These are phyloP conservation scores for Paratinospora sagittata DNA, from an alignment of 164 flowering plant species.

Conservation along the genomic window DNA sequence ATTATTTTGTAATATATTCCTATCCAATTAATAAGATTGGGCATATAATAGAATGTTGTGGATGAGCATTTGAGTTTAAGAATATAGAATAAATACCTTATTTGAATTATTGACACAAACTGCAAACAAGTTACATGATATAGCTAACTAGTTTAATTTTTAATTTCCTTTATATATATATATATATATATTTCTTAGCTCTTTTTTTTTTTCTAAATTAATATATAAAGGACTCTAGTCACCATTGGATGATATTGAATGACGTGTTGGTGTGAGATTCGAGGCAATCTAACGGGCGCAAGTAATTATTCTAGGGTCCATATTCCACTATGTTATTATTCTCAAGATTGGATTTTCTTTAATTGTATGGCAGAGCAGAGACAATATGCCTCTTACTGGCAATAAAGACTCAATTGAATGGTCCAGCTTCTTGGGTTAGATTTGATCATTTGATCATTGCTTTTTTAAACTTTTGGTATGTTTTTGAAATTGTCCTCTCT, in stretches of 20 bases:
- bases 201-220: no score
- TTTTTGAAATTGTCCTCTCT: background rate
- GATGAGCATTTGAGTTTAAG: slow-evolving; percentile 7
- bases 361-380: no score
- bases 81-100: slow-evolving; percentile 21
- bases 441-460: background rate
- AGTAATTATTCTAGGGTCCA: no score
- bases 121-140: slow-evolving; percentile 2
- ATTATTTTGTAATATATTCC: slow-evolving; percentile 15
- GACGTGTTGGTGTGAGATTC: no score
- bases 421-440: background rate
- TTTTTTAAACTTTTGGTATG: background rate
- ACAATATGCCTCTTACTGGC: slow-evolving; percentile 9
- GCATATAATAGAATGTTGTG: background rate
- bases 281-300: no score
- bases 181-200: background rate
- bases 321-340: background rate
- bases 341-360: background rate
- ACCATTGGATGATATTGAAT: no score
- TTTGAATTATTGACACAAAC: background rate
- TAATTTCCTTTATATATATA: background rate
- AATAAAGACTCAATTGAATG: slow-evolving; percentile 2
- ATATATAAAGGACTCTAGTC: no score
- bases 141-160: no score
- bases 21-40: no score